phyloP scores from a whole-genome alignment of 169 alveolate species.

The Cytauxzoon felis region DNA sequence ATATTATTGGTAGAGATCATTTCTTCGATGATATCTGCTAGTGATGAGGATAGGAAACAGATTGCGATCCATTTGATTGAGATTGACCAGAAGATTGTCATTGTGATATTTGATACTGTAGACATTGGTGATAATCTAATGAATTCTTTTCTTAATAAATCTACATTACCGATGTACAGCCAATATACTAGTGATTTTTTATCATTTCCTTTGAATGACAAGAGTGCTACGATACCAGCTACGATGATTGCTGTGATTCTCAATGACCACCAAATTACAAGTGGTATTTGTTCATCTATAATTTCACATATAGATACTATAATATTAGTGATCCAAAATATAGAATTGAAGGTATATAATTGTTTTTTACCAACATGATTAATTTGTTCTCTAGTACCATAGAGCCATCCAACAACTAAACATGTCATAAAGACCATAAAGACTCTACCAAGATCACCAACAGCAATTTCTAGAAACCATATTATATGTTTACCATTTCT shows the following conservation, averaged over 20 bases:
- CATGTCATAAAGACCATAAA: conserved; percentile 62
- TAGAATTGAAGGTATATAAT: conserved; percentile 38
- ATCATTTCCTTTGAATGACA: neutral
- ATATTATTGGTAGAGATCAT: conserved; percentile 48
- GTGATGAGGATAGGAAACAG: conserved; percentile 66
- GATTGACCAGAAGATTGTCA: conserved; percentile 67
- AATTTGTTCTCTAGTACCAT: conserved; percentile 29
- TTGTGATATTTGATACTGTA: conserved; percentile 52
- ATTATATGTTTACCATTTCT: conserved; percentile 55
- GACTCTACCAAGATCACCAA: conserved; percentile 71
- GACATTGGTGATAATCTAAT: conserved; percentile 63
- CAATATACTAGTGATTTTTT: conserved; percentile 17
- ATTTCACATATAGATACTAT: conserved; percentile 43
- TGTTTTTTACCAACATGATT: conserved; percentile 31
- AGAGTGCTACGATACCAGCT: conserved; percentile 9
- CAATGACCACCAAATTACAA: conserved; percentile 41
- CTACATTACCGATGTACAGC: conserved; percentile 68
- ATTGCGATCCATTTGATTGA: conserved; percentile 70
- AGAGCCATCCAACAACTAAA: conserved; percentile 57
- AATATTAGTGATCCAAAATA: conserved; percentile 39
- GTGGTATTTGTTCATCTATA: conserved; percentile 29
- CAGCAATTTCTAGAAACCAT: conserved; percentile 71
- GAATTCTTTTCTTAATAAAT: conserved; percentile 49
- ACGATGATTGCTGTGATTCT: conserved; percentile 23
- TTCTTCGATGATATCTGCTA: conserved; percentile 71